Evolutionary conservation across 805 yeast genomes (phyloP).

Genomic region (Spencermartinsiella europaea): DNA sequence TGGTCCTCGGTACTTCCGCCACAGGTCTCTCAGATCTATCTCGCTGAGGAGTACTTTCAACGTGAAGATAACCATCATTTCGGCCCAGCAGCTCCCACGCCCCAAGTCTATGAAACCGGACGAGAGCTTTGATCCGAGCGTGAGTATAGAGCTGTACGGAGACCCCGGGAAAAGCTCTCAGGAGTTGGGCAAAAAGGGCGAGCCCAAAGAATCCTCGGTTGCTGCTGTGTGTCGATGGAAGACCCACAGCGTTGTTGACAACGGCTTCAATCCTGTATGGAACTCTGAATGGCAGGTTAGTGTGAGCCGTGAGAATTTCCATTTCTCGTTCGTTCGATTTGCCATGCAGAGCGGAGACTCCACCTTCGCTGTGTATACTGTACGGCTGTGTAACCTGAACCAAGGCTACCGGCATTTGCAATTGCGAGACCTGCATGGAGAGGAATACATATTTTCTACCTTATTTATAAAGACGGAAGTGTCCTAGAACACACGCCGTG

Average conservation of each 20-base stretch:
- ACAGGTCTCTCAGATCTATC: background rate
- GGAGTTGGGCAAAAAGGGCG: slow-evolving; percentile 1
- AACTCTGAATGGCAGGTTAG: slow-evolving; percentile 47
- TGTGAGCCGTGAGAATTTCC: slow-evolving; percentile 27
- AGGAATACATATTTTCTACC: slow-evolving; percentile 60
- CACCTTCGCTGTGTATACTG: slow-evolving; percentile 54
- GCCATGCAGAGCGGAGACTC: slow-evolving; percentile 31
- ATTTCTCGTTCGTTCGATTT: slow-evolving; percentile 34
- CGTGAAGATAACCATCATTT: slow-evolving; percentile 46
- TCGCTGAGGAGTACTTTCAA: background rate
- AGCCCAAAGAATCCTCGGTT: slow-evolving; percentile 1
- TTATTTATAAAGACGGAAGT: slow-evolving; percentile 36
- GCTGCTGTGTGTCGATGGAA: slow-evolving; percentile 11
- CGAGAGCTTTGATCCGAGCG: slow-evolving; percentile 53
- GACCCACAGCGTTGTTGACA: slow-evolving; percentile 32
- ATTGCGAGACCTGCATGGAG: slow-evolving; percentile 73
- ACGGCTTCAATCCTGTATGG: slow-evolving; percentile 91
- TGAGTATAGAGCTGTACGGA: slow-evolving; percentile 58
- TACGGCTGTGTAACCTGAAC: slow-evolving; percentile 57
- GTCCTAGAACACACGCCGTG: too few relatives aligned
- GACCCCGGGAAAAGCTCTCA: background rate
- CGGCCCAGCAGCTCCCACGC: slow-evolving; percentile 83
- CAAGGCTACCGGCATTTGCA: slow-evolving; percentile 82
- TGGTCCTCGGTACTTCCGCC: slow-evolving; percentile 24
- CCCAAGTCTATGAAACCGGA: slow-evolving; percentile 47